Conservation (phyloP, 495 filamentous ascomycete genomes). For the Pyronema domesticum region DNA sequence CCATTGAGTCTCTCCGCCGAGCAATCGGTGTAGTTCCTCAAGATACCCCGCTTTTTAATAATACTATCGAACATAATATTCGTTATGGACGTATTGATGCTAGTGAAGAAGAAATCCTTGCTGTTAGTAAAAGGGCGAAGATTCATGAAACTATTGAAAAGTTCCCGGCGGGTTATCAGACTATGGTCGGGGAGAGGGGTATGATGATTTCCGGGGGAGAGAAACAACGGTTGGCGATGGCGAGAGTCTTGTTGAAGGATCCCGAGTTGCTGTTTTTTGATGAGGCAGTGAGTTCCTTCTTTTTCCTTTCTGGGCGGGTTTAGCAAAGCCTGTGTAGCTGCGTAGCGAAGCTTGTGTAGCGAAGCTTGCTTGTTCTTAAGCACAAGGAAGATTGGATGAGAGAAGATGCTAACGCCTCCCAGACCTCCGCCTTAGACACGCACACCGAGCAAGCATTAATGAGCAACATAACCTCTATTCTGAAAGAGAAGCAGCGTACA, state of each 20-base stretch:
- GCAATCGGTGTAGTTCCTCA: slow-evolving; percentile 92
- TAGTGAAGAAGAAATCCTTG: slow-evolving; percentile 48
- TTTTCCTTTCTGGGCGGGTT: neutral
- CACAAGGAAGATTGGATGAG: no score
- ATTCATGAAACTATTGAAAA: slow-evolving; percentile 65
- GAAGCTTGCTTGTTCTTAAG: no score
- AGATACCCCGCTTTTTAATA: slow-evolving; percentile 92
- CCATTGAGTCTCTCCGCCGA: slow-evolving; percentile 61
- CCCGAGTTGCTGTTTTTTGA: slow-evolving; percentile 91
- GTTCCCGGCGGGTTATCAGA: slow-evolving; percentile 74
- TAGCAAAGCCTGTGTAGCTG: no score
- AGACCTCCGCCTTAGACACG: slow-evolving; percentile 85
- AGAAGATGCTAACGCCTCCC: slow-evolving; percentile 5
- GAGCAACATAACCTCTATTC: slow-evolving; percentile 81
- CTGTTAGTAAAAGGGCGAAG: slow-evolving; percentile 60
- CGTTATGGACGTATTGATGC: slow-evolving; percentile 80
- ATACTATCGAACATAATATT: slow-evolving; percentile 89
- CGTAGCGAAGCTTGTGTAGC: no score
- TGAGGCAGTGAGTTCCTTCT: slow-evolving; percentile 45
- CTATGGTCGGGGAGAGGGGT: slow-evolving; percentile 84
- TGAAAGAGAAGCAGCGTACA: slow-evolving; percentile 73
- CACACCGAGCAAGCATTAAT: slow-evolving; percentile 87
- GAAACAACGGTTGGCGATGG: slow-evolving; percentile 83
- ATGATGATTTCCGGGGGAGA: slow-evolving; percentile 97
- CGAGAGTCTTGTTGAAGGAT: slow-evolving; percentile 74